Base-by-base conservation (phyloP, 208 protist genomes). In the Lotmaria passim region DNA sequence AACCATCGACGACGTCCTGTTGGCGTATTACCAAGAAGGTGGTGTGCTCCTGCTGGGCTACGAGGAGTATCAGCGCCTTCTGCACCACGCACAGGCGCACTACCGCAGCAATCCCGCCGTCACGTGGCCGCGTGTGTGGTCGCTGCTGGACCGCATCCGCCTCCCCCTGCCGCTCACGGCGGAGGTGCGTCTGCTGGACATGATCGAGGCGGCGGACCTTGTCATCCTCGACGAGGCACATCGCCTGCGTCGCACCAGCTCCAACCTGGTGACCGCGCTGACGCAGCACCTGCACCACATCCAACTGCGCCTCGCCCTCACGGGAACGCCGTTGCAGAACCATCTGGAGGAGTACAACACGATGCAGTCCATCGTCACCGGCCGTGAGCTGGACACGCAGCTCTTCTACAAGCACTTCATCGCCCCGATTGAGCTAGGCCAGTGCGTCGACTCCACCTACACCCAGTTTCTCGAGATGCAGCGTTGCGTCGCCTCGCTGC, bases 261-360 rank as follows among this genome's bases (percentile, higher is more conserved):
- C 86, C 15, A 74, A 70, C 31, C 74, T 95, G 23, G 80, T 93
- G 24, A 65, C 46, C 17, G 66, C 56, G 7, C 72, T 97, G 15
- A 56, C 60, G 31, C 47, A 79, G 46, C 80, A 91, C 69, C 51
- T 91, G 19, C 74, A 70, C 28, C 43, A 66, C 31, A 73, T 91
- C 38, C 91, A 88, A 67, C 73, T 96, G 47, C 89, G 94, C 14
- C 39, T 98, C 12, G 89, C 91, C 0, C 82, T 98, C 7, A 98
- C 94, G 5, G 94, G 94, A 21, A 97, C 92, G 12, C 92, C 92
- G 24, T 73, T 96, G 30, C 92, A 97, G 69, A 97, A 97, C 51
- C 85, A 97, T 66, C 67, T 98, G 12, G 81, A 86, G 41, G 89
- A 96, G 71, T 98, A 98, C 65, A 95, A 87, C 52, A 83, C 91